Evolutionary conservation across 169 alveolate genomes (phyloP).

Genomic region (Eimeria acervulina): DNA sequence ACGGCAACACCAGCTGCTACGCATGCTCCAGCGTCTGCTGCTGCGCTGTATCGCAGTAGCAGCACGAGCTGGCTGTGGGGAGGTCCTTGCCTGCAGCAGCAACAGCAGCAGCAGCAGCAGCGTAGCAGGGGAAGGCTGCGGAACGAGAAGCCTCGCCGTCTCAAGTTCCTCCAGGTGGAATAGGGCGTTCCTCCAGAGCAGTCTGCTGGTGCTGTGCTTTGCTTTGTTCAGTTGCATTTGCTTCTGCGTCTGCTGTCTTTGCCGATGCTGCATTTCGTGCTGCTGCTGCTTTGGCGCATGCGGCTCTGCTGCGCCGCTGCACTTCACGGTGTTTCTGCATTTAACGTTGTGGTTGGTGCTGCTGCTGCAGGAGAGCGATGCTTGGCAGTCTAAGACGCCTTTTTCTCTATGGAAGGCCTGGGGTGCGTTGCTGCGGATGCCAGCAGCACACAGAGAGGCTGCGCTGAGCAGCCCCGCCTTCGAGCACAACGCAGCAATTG

Average conservation of each 20-base stretch:
- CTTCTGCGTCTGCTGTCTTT: background rate
- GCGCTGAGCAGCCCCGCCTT: conserved; percentile 55
- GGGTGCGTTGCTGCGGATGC: conserved; percentile 77
- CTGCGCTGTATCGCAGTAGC: conserved; percentile 27
- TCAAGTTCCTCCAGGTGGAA: conserved; percentile 53
- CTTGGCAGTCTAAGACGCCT: conserved; percentile 56
- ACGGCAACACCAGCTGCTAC: conserved; percentile 41
- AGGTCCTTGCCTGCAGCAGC: conserved; percentile 74
- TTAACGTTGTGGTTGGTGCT: background rate
- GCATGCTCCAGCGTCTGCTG: conserved; percentile 44
- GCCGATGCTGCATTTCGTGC: background rate
- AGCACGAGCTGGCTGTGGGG: conserved; percentile 72
- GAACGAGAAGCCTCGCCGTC: conserved; percentile 76
- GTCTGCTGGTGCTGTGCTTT: background rate
- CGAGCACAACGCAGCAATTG: conserved; percentile 76
- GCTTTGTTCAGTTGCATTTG: background rate
- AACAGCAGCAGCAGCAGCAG: conserved; percentile 82
- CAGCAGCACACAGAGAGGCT: conserved; percentile 67
- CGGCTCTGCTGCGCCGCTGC: background rate
- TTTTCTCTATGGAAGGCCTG: conserved; percentile 80
- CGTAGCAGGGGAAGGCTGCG: conserved; percentile 77
- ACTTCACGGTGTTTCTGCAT: background rate
- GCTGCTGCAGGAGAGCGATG: conserved; percentile 78
- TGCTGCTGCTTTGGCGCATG: background rate
- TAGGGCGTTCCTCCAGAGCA: background rate